phyloP scores from a whole-genome alignment of 1,139 yeast species.

The Lizanozyma gosingica region DNA sequence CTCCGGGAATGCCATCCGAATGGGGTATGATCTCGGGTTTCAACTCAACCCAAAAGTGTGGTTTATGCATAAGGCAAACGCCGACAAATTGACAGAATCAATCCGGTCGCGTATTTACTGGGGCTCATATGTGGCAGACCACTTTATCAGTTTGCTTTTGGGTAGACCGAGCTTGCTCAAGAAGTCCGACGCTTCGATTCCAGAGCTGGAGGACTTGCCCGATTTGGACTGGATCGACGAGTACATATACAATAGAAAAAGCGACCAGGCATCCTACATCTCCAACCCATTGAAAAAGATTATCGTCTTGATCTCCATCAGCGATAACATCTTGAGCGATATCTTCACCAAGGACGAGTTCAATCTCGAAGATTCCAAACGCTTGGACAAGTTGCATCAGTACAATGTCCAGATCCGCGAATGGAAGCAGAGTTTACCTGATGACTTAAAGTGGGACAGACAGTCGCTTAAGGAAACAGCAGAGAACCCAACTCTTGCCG shows the following conservation, averaged over 20 bases:
- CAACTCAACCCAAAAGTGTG: slow-evolving; percentile 56
- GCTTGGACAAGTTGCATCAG: slow-evolving; percentile 30
- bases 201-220: slow-evolving; percentile 54
- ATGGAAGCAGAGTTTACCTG: slow-evolving; percentile 43
- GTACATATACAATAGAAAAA: slow-evolving; percentile 23
- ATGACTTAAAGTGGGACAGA: slow-evolving; percentile 43
- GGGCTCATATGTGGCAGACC: slow-evolving; percentile 63
- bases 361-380: slow-evolving; percentile 17
- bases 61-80: slow-evolving; percentile 24
- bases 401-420: slow-evolving; percentile 41
- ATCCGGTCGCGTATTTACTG: slow-evolving; percentile 55
- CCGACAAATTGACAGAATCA: slow-evolving; percentile 13
- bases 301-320: slow-evolving; percentile 41
- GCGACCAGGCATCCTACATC: slow-evolving; percentile 29
- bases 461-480: slow-evolving; percentile 33
- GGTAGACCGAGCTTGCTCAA: slow-evolving; percentile 54
- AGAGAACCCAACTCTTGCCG: slow-evolving; percentile 40
- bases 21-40: slow-evolving; percentile 59
- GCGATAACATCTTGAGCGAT: slow-evolving; percentile 47
- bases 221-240: slow-evolving; percentile 51
- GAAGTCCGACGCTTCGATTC: slow-evolving; percentile 49
- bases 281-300: slow-evolving; percentile 40
- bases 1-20: slow-evolving; percentile 52
- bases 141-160: slow-evolving; percentile 47
- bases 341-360: slow-evolving; percentile 34